Base-by-base conservation (phyloP, 169 alveolate genomes). In the Eimeria tenella region DNA sequence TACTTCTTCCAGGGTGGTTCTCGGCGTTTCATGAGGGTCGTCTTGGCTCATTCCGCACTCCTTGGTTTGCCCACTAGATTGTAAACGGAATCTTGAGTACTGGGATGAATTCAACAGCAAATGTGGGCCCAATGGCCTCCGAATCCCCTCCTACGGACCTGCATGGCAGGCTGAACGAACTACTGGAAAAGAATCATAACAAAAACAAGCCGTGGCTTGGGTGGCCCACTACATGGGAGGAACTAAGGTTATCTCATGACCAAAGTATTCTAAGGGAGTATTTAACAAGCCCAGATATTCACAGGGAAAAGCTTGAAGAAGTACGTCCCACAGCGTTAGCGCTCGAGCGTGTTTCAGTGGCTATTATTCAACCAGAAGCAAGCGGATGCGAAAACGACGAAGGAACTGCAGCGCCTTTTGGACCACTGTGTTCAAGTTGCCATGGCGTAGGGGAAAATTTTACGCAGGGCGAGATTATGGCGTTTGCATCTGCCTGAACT, bases 191-290 rank as follows among this genome's bases (percentile, higher is more conserved):
- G 2, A 82, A 50, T 25, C 62, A 31, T 52, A 21, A 23, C 50
- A 50, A 58, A 17, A 49, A 31, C 84, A 77, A 83, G 52, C 94
- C 94, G 50, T 91, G 94, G 94, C 86, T 91, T 55, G 60, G 25
- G 70, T 91, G 94, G 94, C 94, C 94, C 5, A 25, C 62, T 23
- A 52, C 91, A 3, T 71, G 79, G 58, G 71, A 63, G 5, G 94
- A 42, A 11, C 31, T 91, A 13, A 52, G 63, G 21, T 70, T 62
- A 49, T 55, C 82, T 58, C 86, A 91, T 15, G 68, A 71, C 23
- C 91, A 79, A 31, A 68, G 56, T 8, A 9, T 60, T 13, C 84
- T 91, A 42, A 62, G 75, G 70, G 91, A 71, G 13, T 91, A 63
- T 50, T 75, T 91, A 49, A 79, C 94, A 6, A 63, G 75, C 73